Conservation (phyloP, 768 basidiomycete genomes). For the Cystobasidium tubakii region DNA sequence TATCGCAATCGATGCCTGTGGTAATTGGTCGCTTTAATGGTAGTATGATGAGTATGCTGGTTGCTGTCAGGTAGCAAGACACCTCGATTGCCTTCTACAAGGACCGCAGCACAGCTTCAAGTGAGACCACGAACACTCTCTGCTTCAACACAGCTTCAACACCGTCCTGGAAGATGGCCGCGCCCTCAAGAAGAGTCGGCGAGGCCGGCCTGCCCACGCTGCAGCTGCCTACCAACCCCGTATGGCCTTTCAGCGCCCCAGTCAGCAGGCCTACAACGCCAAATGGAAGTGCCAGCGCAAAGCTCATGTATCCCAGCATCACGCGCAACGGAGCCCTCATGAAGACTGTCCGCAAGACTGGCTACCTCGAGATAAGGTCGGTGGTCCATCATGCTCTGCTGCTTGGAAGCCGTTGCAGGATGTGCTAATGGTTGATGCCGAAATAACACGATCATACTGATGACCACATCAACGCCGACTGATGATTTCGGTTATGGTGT, state of each 20-base stretch:
- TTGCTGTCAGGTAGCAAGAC: not conserved
- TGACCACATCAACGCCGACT: not conserved
- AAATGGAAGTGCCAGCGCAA: not conserved
- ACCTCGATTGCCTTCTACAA: not conserved
- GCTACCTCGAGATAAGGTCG: constrained; percentile 35
- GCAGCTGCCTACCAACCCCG: not conserved
- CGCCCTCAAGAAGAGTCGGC: not conserved
- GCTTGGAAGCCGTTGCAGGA: too few relatives aligned
- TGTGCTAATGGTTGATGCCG: not conserved
- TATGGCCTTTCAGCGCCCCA: not conserved
- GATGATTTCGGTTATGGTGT: not conserved
- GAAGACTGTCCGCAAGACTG: constrained; percentile 11
- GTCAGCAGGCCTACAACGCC: not conserved
- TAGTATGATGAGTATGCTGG: too few relatives aligned
- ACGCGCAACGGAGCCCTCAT: not conserved
- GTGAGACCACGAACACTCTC: too few relatives aligned
- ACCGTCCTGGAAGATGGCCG: not conserved
- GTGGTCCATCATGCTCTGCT: not conserved
- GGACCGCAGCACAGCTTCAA: not conserved
- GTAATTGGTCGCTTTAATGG: too few relatives aligned
- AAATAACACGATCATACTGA: not conserved
- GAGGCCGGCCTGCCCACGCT: not conserved
- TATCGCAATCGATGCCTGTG: too few relatives aligned
- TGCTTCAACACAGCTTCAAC: too few relatives aligned
- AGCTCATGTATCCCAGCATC: not conserved